Evolutionary conservation across 2,329 filamentous ascomycete genomes (phyloP).

Genomic region (Fusarium sp.): DNA sequence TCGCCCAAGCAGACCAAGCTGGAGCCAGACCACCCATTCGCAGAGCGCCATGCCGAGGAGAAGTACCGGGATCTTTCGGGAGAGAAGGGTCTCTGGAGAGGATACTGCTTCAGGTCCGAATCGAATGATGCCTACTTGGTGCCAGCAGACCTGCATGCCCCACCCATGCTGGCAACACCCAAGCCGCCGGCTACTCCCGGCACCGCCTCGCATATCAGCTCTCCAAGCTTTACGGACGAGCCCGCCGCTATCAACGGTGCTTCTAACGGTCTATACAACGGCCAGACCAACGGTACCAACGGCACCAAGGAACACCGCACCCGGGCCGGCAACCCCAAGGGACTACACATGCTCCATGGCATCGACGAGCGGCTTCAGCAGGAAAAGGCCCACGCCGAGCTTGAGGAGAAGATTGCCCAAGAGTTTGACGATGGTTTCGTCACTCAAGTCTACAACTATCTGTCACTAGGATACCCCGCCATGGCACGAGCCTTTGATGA

Average conservation of each 20-base stretch:
- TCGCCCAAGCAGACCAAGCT: conserved; percentile 89
- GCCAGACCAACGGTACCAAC: conserved; percentile 25
- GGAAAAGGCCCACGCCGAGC: conserved; percentile 63
- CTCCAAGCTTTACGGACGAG: conserved; percentile 56
- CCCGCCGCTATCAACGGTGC: conserved; percentile 48
- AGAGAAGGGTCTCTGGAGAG: conserved; percentile 79
- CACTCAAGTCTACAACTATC: conserved; percentile 97
- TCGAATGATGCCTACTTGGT: conserved; percentile 54
- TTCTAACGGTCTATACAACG: conserved; percentile 32
- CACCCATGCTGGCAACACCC: conserved; percentile 65
- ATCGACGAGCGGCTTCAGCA: conserved; percentile 63
- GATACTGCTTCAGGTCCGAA: conserved; percentile 69
- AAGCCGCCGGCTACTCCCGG: conserved; percentile 55
- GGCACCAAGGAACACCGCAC: conserved; percentile 43
- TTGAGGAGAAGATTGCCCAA: conserved; percentile 64
- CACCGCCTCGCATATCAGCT: conserved; percentile 56
- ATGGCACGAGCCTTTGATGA: conserved; percentile 86
- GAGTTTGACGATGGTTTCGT: conserved; percentile 90
- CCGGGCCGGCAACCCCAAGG: conserved; percentile 54
- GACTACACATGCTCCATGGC: conserved; percentile 63
- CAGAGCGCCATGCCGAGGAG: conserved; percentile 60
- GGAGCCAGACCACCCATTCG: conserved; percentile 78
- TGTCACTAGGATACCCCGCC: conserved; percentile 91
- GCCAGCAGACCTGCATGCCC: conserved; percentile 58
- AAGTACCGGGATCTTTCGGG: conserved; percentile 68